Evolutionary conservation across 2,329 filamentous ascomycete species (phyloP).

Genomic region (Ophiostoma ips): DNA sequence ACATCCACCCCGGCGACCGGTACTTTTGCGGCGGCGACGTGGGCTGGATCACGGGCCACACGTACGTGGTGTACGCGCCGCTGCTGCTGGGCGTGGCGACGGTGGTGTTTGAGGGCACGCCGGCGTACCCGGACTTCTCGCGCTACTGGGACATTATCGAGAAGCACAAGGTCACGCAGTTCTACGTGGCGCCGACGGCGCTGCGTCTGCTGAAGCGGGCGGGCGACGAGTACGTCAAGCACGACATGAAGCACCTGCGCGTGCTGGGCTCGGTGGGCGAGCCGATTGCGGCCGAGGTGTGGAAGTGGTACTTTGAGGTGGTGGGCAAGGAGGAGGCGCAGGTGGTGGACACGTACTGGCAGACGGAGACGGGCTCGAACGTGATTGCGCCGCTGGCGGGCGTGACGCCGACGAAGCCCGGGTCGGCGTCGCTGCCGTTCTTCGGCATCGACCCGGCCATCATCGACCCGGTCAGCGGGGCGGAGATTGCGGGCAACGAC

Average conservation of each 20-base stretch:
- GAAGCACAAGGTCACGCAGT: constrained; percentile 89
- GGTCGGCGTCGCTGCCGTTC: constrained; percentile 90
- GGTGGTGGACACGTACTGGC: constrained; percentile 97
- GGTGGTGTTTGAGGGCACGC: constrained; percentile 95
- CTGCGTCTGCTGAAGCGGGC: constrained; percentile 88
- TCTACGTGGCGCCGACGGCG: constrained; percentile 94
- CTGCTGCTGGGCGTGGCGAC: constrained; percentile 85
- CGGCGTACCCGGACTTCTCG: constrained; percentile 93
- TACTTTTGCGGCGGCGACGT: constrained; percentile 99
- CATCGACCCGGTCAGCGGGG: constrained; percentile 88
- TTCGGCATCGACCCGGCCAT: constrained; percentile 97
- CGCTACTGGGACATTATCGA: constrained; percentile 98
- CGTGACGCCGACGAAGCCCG: constrained; percentile 91
- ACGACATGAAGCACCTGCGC: constrained; percentile 76
- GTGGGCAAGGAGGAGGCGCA: constrained; percentile 91
- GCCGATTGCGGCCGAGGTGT: constrained; percentile 93
- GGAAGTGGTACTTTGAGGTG: constrained; percentile 98
- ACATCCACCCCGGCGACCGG: constrained; percentile 83
- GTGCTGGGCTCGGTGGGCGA: constrained; percentile 92
- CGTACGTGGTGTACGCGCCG: constrained; percentile 94
- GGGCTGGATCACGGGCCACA: constrained; percentile 98
- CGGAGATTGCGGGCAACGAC: constrained; percentile 88
- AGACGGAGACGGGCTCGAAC: constrained; percentile 95
- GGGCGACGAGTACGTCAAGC: constrained; percentile 81
- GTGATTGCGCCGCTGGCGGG: constrained; percentile 89